These are phyloP conservation scores for Trichomonas tenax DNA, from an alignment of 208 protist species.

Conservation along the genomic window DNA sequence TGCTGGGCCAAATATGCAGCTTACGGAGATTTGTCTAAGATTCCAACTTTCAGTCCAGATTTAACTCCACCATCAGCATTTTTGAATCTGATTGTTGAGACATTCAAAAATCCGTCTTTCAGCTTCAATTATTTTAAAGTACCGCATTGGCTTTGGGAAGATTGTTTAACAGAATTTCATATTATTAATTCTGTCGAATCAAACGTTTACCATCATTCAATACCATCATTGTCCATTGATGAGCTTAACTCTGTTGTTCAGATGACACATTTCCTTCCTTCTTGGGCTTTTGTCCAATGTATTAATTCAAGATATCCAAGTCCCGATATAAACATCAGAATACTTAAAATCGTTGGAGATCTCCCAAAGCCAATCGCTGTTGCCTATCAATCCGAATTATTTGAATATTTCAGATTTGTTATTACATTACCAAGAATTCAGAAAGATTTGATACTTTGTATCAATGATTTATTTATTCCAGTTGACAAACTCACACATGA, in stretches of 20 bases:
- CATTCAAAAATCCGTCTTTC: neutral
- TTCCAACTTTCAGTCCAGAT: neutral
- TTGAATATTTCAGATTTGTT: neutral
- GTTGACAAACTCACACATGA: neutral
- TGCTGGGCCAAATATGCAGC: neutral
- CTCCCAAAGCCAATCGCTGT: neutral
- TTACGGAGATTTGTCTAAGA: neutral
- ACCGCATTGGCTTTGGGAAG: neutral
- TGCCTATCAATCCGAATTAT: neutral
- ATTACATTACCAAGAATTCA: neutral
- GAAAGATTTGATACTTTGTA: neutral
- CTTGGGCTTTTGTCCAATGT: neutral
- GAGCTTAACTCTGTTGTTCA: neutral
- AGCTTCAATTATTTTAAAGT: neutral
- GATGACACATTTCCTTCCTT: neutral
- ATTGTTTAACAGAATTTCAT: neutral
- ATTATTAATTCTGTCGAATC: neutral
- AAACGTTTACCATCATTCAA: neutral
- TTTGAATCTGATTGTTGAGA: neutral
- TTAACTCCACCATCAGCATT: neutral
- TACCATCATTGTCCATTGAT: neutral
- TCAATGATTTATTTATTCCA: neutral
- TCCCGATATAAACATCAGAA: neutral
- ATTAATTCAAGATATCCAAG: neutral
- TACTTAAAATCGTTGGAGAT: neutral